phyloP scores from a whole-genome alignment of 1,284 basidiomycete genomes.

The Pseudozyma tsukubaensis region DNA sequence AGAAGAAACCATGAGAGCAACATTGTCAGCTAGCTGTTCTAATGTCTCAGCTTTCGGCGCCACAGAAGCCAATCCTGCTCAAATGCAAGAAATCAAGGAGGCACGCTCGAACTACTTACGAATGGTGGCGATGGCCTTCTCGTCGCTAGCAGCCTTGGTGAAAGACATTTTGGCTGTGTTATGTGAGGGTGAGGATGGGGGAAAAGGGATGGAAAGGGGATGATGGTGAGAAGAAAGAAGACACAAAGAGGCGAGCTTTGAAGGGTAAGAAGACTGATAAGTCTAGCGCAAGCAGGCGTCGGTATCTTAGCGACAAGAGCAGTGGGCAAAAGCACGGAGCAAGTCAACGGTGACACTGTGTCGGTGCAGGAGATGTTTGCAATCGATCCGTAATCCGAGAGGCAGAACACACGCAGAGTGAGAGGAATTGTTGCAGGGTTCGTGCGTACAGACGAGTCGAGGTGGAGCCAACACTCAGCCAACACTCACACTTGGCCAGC shows the following conservation, averaged over 20 bases:
- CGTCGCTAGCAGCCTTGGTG: slow-evolving; percentile 54
- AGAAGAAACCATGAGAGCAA: neutral
- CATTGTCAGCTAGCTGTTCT: neutral
- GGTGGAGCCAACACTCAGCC: slow-evolving; percentile 1
- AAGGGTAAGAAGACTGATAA: slow-evolving; percentile 7
- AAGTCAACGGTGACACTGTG: neutral
- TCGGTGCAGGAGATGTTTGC: slow-evolving; percentile 1
- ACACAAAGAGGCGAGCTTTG: neutral
- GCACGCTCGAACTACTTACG: slow-evolving; percentile 42
- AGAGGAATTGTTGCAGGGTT: neutral
- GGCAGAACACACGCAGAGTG: too few relatives aligned
- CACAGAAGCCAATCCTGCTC: too few relatives aligned
- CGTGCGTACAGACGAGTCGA: slow-evolving; percentile 5
- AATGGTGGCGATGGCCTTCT: slow-evolving; percentile 62
- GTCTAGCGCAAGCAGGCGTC: neutral
- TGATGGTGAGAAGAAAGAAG: slow-evolving; percentile 30
- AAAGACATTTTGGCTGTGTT: slow-evolving; percentile 49
- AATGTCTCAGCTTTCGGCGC: neutral
- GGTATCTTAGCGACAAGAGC: too few relatives aligned
- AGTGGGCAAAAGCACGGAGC: neutral
- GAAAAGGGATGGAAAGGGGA: slow-evolving; percentile 3
- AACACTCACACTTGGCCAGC: too few relatives aligned
- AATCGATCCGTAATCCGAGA: slow-evolving; percentile 13
- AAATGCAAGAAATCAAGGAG: slow-evolving; percentile 1
- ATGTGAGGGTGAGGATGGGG: neutral